Evolutionary conservation across 495 filamentous ascomycete species (phyloP).

Genomic region (Hypoxylon trugodes): DNA sequence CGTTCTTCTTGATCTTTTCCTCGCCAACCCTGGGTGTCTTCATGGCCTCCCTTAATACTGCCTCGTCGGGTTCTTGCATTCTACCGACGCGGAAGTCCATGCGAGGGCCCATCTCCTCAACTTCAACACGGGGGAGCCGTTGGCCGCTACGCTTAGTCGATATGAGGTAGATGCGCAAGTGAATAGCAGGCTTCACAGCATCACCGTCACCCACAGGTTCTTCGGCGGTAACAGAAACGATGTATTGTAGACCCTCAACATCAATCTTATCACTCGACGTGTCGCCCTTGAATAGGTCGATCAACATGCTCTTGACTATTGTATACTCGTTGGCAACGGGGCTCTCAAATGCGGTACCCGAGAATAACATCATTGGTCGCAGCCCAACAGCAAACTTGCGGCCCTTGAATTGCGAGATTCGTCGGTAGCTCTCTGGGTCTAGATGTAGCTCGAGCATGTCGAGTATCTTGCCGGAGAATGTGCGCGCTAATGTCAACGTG

Average conservation of each 20-base stretch:
- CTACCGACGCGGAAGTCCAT: conserved; percentile 93
- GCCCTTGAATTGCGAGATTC: conserved; percentile 80
- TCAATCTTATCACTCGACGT: conserved; percentile 76
- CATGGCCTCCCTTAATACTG: conserved; percentile 87
- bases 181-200: conserved; percentile 70
- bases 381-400: conserved; percentile 82
- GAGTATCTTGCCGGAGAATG: conserved; percentile 83
- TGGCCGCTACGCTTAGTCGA: conserved; percentile 85
- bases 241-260: conserved; percentile 91
- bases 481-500: conserved; percentile 81
- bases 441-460: conserved; percentile 93
- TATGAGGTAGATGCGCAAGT: conserved; percentile 85
- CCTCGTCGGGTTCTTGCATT: conserved; percentile 75
- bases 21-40: conserved; percentile 77
- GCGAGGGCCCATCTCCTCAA: conserved; percentile 94
- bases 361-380: conserved; percentile 87
- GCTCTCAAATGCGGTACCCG: conserved; percentile 84
- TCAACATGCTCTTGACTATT: conserved; percentile 83
- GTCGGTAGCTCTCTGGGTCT: conserved; percentile 70
- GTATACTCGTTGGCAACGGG: conserved; percentile 76
- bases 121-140: conserved; percentile 86
- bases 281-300: conserved; percentile 84
- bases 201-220: conserved; percentile 63
- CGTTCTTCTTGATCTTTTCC: conserved; percentile 93
- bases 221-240: conserved; percentile 79